A percentile compares a stretch with the other conserved stretches of the same genome.
phyloP scores from a whole-genome alignment of 139 green algal species.

The Chlamydomonas applanata region DNA sequence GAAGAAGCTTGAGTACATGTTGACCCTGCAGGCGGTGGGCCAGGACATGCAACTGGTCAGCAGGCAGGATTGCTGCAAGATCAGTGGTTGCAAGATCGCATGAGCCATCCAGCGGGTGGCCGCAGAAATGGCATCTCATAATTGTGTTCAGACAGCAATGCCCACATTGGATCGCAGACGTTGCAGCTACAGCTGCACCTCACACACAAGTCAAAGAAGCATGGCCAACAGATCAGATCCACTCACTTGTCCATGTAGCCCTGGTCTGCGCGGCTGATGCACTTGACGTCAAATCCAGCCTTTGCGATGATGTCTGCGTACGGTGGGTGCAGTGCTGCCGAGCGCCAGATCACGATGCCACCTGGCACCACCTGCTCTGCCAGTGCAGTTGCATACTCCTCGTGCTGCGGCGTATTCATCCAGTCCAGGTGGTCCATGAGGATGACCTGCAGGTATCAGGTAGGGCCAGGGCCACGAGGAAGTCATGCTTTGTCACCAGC shows the following conservation, averaged over 20 bases:
- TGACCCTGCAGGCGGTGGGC: conserved; percentile 51
- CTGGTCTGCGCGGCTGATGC: conserved; percentile 69
- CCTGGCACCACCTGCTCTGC: conserved; percentile 68
- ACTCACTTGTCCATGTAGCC: conserved; percentile 86
- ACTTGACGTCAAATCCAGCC: conserved; percentile 86
- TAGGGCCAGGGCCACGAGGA: neutral
- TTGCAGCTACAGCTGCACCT: no score
- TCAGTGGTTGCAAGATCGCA: no score
- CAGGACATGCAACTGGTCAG: neutral
- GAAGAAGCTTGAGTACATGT: conserved; percentile 91
- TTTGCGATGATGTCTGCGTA: conserved; percentile 81
- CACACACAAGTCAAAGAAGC: no score
- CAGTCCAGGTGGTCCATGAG: conserved; percentile 99
- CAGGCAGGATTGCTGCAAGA: neutral
- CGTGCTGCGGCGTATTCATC: conserved; percentile 60
- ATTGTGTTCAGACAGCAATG: no score
- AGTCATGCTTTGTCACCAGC: no score
- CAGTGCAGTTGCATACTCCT: conserved; percentile 67
- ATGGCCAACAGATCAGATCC: neutral
- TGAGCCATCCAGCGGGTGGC: no score
- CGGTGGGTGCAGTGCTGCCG: conserved; percentile 76
- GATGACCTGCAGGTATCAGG: conserved; percentile 74
- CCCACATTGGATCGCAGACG: no score
- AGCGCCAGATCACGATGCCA: conserved; percentile 94
- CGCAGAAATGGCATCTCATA: no score